Conservation (phyloP, 1,284 basidiomycete genomes). For the Apiotrichum domesticum region DNA sequence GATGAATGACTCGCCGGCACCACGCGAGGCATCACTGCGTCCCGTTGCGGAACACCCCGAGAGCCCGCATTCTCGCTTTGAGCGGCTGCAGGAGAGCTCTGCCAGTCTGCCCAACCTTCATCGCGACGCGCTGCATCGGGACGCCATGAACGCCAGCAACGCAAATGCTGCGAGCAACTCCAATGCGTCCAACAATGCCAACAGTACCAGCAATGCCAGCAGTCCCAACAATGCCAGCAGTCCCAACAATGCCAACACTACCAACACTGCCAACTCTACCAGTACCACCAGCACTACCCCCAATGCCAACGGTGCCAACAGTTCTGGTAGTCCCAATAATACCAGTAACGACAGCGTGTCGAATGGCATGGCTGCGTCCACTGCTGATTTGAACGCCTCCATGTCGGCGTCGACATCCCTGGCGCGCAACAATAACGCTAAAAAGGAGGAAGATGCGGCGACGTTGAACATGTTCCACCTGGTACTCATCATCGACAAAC, state of each 20-base stretch:
- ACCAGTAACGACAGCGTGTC: neutral
- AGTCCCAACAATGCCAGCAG: too few species aligned
- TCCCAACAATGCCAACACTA: neutral
- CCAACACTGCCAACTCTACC: neutral
- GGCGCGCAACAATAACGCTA: neutral
- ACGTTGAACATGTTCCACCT: slow-evolving; percentile 78
- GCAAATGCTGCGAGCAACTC: neutral
- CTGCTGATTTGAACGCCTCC: neutral
- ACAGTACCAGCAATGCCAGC: neutral
- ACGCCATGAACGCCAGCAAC: neutral
- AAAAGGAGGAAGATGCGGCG: slow-evolving; percentile 34
- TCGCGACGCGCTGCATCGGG: neutral
- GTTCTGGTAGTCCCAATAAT: neutral
- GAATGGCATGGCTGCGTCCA: neutral
- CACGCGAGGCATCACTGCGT: slow-evolving; percentile 3
- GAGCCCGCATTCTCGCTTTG: slow-evolving; percentile 1
- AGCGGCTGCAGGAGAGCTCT: neutral
- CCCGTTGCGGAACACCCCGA: slow-evolving; percentile 14
- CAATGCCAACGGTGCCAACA: too few species aligned
- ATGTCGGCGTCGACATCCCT: neutral
- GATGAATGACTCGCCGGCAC: slow-evolving; percentile 6
- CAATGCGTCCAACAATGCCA: neutral
- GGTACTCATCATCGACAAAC: slow-evolving; percentile 78
- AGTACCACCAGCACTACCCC: too few species aligned
- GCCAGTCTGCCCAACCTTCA: neutral